A percentile compares a stretch with the other conserved stretches of the same genome.
Conservation (phyloP, 2,329 filamentous ascomycete species). For the Penicillium digitatum region DNA sequence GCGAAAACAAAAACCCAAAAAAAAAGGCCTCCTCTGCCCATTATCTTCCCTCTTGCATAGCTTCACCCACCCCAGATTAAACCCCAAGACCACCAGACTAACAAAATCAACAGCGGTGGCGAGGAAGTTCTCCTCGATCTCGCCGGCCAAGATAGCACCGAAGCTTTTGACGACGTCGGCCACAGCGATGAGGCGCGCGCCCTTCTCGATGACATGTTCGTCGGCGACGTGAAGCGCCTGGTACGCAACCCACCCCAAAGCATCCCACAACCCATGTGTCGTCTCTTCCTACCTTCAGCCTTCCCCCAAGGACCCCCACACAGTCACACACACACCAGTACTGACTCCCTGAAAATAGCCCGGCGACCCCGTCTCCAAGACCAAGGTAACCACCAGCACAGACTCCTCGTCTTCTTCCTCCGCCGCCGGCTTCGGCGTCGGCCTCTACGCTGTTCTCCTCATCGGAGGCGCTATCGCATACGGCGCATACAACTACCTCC, state of each 20-base stretch:
- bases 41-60: not conserved
- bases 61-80: not conserved
- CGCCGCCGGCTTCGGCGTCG: slow-evolving; percentile 60
- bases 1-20: not conserved
- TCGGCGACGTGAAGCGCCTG: slow-evolving; percentile 75
- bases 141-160: slow-evolving; percentile 89
- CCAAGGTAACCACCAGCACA: slow-evolving; percentile 49
- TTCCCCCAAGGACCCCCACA: not conserved
- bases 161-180: slow-evolving; percentile 98
- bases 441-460: slow-evolving; percentile 75
- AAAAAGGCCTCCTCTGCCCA: not conserved
- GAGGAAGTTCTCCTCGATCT: slow-evolving; percentile 98
- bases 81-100: slow-evolving; percentile 4
- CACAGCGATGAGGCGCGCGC: slow-evolving; percentile 98
- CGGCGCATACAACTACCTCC: slow-evolving; percentile 79
- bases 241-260: slow-evolving; percentile 50
- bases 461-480: slow-evolving; percentile 74
- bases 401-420: slow-evolving; percentile 33
- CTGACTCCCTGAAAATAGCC: slow-evolving; percentile 41
- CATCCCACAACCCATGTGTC: not conserved
- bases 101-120: slow-evolving; percentile 66
- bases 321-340: slow-evolving; percentile 7
- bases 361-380: slow-evolving; percentile 73
- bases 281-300: not conserved
- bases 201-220: slow-evolving; percentile 68